These are phyloP conservation scores for Cryptosporidium andersoni DNA, from an alignment of 169 alveolate species.

Conservation along the genomic window DNA sequence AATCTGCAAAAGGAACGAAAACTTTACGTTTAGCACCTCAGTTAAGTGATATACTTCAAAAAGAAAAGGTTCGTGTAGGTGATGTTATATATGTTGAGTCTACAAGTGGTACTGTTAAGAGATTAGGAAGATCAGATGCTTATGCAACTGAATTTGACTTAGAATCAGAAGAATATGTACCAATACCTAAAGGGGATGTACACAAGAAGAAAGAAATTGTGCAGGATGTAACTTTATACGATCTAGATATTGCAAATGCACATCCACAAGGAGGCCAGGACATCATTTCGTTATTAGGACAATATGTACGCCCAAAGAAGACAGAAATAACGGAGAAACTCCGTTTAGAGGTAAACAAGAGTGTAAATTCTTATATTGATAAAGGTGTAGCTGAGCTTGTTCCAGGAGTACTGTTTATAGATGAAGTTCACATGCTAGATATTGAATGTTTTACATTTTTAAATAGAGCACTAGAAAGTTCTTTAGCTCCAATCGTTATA, in stretches of 20 bases:
- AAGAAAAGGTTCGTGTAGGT: constrained; percentile 96
- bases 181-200: constrained; percentile 99
- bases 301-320: constrained; percentile 95
- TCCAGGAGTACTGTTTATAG: constrained; percentile 99
- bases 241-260: constrained; percentile 99
- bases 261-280: constrained; percentile 98
- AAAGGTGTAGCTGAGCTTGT: constrained; percentile 99
- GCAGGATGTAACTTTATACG: constrained; percentile 99
- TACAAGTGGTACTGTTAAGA: constrained; percentile 94
- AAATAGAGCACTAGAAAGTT: constrained; percentile 97
- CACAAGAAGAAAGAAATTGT: constrained; percentile 98
- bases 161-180: constrained; percentile 99
- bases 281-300: constrained; percentile 94
- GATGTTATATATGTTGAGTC: constrained; percentile 98
- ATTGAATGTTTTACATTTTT: constrained; percentile 98
- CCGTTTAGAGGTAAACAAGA: constrained; percentile 97
- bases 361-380: constrained; percentile 96
- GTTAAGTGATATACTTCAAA: constrained; percentile 95
- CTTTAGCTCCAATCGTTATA: constrained; percentile 97
- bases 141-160: constrained; percentile 98
- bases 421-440: constrained; percentile 99
- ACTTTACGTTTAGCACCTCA: constrained; percentile 97
- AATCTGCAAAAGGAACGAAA: constrained; percentile 97
- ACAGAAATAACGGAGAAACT: constrained; percentile 99
- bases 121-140: constrained; percentile 98